Evolutionary conservation across 2,329 filamentous ascomycete species (phyloP), one percentile per base, ranked within the genome.

Genomic region (Biscogniauxia sp.): DNA sequence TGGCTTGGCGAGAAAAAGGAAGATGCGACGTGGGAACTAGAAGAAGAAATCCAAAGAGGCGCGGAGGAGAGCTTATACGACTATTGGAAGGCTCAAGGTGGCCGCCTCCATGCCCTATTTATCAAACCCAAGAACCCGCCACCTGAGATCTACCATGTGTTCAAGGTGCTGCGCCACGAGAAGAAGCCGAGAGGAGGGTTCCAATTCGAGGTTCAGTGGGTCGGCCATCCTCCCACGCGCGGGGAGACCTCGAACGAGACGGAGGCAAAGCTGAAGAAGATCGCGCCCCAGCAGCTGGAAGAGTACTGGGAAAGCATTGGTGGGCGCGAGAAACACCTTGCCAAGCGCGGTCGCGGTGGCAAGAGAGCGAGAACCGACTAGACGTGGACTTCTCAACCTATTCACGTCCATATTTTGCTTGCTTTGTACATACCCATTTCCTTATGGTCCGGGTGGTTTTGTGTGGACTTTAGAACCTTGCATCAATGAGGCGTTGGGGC

Each of bases 71-170:
- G 61, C 1, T 59, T 76, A 1, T 76, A 71, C 37, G 65, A 68
- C 5, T 76, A 75, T 59, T 76, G 74, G 74, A 67, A 66, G 25
- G 51, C 66, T 2, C 68, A 69, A 56, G 73, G 74, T 11, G 74
- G 74, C 4, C 70, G 74, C 2, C 61, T 66, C 20, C 65, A 62
- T 17, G 66, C 67, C 8, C 59, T 76, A 8, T 74, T 74, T 62
- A 62, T 66, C 58, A 68, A 69, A 32, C 66, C 67, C 15, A 69
- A 65, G 55, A 66, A 68, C 51, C 55, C 66, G 25, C 68, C 65
- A 9, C 37, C 64, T 4, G 69, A 73, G 63, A 59, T 53, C 5
- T 75, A 74, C 53, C 66, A 68, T 55, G 68, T 72, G 20, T 74
- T 68, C 57, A 69, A 66, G 32, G 60, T 75, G 23, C 60, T 74